These are phyloP conservation scores for Stagonosporopsis chrysanthemi DNA, from an alignment of 2,329 filamentous ascomycete genomes.

Conservation along the genomic window DNA sequence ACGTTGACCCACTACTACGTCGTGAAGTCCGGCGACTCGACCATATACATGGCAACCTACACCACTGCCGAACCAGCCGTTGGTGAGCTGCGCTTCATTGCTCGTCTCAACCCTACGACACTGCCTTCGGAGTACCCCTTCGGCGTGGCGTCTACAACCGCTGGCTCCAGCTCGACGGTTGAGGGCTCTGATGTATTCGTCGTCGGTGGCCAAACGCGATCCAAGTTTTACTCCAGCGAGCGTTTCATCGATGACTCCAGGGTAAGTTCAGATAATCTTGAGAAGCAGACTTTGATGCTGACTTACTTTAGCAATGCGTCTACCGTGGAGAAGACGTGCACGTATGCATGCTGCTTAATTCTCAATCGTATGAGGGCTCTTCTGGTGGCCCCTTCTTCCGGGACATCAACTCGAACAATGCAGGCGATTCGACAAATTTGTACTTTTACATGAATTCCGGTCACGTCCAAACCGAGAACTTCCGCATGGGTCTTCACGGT, in stretches of 20 bases:
- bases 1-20: slow-evolving; percentile 72
- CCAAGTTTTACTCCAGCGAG: slow-evolving; percentile 74
- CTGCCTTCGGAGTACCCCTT: slow-evolving; percentile 49
- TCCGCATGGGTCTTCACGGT: slow-evolving; percentile 69
- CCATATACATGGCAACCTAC: slow-evolving; percentile 64
- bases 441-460: slow-evolving; percentile 75
- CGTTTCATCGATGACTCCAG: slow-evolving; percentile 70
- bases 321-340: slow-evolving; percentile 60
- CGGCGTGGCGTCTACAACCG: slow-evolving; percentile 62
- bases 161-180: slow-evolving; percentile 58
- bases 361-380: slow-evolving; percentile 64
- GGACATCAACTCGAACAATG: slow-evolving; percentile 72
- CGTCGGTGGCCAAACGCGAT: slow-evolving; percentile 68
- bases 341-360: slow-evolving; percentile 67
- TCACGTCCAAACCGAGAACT: slow-evolving; percentile 65
- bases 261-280: slow-evolving; percentile 13
- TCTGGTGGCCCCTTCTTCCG: slow-evolving; percentile 70
- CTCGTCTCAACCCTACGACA: slow-evolving; percentile 61
- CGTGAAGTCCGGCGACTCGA: slow-evolving; percentile 66
- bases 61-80: slow-evolving; percentile 57
- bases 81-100: slow-evolving; percentile 69
- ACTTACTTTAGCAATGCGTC: slow-evolving; percentile 64
- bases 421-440: slow-evolving; percentile 63
- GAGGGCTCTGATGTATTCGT: slow-evolving; percentile 63
- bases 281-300: neutral